phyloP scores from a whole-genome alignment of 169 alveolate genomes.

The Plasmodium gallinaceum region DNA sequence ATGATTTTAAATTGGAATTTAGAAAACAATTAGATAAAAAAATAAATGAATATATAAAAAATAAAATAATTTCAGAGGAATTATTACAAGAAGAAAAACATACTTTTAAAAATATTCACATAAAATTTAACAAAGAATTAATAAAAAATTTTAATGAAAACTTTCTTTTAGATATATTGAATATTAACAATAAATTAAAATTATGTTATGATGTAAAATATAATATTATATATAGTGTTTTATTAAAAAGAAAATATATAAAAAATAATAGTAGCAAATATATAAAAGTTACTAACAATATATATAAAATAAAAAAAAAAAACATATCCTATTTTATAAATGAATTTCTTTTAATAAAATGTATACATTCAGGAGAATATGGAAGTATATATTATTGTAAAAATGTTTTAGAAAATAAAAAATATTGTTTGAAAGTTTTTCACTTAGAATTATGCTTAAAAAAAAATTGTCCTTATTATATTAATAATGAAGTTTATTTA shows the following conservation, averaged over 20 bases:
- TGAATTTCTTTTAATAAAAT: constrained; percentile 50
- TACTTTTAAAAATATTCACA: neutral
- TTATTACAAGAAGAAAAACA: neutral
- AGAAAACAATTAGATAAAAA: constrained; percentile 40
- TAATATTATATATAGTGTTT: constrained; percentile 43
- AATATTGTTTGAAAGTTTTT: constrained; percentile 59
- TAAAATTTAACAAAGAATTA: constrained; percentile 39
- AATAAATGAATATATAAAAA: constrained; percentile 31
- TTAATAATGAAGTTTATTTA: constrained; percentile 42
- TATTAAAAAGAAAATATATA: constrained; percentile 16
- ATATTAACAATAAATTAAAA: constrained; percentile 43
- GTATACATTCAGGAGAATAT: constrained; percentile 40
- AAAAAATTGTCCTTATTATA: constrained; percentile 50
- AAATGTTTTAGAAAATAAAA: constrained; percentile 49
- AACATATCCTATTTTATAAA: constrained; percentile 50
- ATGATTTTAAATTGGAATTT: constrained; percentile 3
- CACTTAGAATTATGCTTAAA: constrained; percentile 40
- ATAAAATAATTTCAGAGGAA: constrained; percentile 12
- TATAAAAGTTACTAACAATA: neutral
- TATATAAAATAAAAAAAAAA: constrained; percentile 66
- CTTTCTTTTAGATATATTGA: constrained; percentile 43
- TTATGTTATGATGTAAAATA: constrained; percentile 55
- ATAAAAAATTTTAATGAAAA: constrained; percentile 20
- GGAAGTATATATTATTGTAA: constrained; percentile 53
- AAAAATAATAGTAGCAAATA: constrained; percentile 10